Conservation (phyloP, 2,329 filamentous ascomycete species). For the Cladophialophora immunda region DNA sequence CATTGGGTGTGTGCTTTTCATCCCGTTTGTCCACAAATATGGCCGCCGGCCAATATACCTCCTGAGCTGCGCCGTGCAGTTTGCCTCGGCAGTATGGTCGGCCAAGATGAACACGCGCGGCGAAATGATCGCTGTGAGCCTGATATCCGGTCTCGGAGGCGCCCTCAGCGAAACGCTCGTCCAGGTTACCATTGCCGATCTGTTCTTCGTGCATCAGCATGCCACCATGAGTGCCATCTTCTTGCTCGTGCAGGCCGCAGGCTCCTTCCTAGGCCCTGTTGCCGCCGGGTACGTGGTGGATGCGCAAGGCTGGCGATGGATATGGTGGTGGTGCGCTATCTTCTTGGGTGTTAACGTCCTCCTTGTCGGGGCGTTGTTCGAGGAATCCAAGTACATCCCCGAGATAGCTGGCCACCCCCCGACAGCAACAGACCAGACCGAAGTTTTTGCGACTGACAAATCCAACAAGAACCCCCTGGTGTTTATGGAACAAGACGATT, state of each 20-base stretch:
- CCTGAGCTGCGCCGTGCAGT: slow-evolving; percentile 48
- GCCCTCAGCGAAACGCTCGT: slow-evolving; percentile 53
- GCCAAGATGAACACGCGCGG: slow-evolving; percentile 50
- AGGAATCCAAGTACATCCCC: slow-evolving; percentile 48
- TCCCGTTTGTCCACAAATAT: slow-evolving; percentile 55
- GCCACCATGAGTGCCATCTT: slow-evolving; percentile 61
- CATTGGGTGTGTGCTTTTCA: slow-evolving; percentile 51
- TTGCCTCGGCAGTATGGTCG: slow-evolving; percentile 49
- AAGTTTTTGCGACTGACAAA: slow-evolving; percentile 20
- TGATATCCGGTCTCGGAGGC: slow-evolving; percentile 53
- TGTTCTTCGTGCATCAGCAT: slow-evolving; percentile 60
- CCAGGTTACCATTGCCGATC: slow-evolving; percentile 51
- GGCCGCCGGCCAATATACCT: slow-evolving; percentile 54
- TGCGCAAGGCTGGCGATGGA: slow-evolving; percentile 49
- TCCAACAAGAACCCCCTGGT: not conserved
- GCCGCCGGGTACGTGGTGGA: slow-evolving; percentile 45
- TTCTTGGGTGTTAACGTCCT: slow-evolving; percentile 45
- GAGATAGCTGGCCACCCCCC: not conserved
- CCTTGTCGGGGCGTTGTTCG: slow-evolving; percentile 47
- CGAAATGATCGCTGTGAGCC: slow-evolving; percentile 53
- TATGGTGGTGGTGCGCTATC: slow-evolving; percentile 48
- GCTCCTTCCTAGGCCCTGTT: slow-evolving; percentile 48
- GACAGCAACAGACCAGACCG: too few relatives aligned
- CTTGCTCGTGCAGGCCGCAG: slow-evolving; percentile 51
- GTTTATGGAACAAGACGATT: not conserved